phyloP scores from a whole-genome alignment of 306 rosid genomes.

The Castanea sativa region DNA sequence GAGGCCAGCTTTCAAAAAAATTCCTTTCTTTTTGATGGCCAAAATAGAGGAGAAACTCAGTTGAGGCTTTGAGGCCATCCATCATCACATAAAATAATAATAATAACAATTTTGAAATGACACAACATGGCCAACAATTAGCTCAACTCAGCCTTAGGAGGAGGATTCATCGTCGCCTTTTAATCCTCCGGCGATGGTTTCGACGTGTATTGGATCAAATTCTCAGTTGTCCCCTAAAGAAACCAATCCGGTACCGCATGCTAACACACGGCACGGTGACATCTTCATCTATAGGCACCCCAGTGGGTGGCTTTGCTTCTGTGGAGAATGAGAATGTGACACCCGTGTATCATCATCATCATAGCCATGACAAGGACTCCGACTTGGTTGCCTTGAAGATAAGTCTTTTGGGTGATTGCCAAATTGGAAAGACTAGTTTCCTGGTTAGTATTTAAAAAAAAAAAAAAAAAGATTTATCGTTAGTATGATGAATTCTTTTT shows the following conservation, averaged over 20 bases:
- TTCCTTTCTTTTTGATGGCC: slow-evolving; percentile 59
- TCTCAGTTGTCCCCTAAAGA: slow-evolving; percentile 48
- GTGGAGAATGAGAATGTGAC: slow-evolving; percentile 8
- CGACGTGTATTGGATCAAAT: slow-evolving; percentile 47
- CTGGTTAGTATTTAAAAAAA: slow-evolving; percentile 37
- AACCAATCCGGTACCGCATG: slow-evolving; percentile 46
- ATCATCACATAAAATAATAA: too few species aligned
- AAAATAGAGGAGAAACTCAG: slow-evolving; percentile 28
- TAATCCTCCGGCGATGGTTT: slow-evolving; percentile 59
- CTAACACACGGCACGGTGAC: slow-evolving; percentile 30
- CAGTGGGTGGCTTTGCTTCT: background rate
- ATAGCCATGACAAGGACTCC: slow-evolving; percentile 41
- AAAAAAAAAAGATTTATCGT: background rate
- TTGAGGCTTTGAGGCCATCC: slow-evolving; percentile 65
- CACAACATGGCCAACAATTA: slow-evolving; percentile 19
- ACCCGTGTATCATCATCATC: slow-evolving; percentile 15
- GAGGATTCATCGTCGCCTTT: slow-evolving; percentile 42
- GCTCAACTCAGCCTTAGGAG: slow-evolving; percentile 22
- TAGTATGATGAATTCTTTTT: background rate
- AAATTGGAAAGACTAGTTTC: slow-evolving; percentile 90
- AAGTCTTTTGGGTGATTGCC: slow-evolving; percentile 76
- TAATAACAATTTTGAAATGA: slow-evolving; percentile 11
- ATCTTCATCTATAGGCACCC: slow-evolving; percentile 5
- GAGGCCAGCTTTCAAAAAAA: slow-evolving; percentile 21
- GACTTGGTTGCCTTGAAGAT: slow-evolving; percentile 89